Evolutionary conservation across 139 green algal species (phyloP).

Genomic region (Chlamydomonas incerta): DNA sequence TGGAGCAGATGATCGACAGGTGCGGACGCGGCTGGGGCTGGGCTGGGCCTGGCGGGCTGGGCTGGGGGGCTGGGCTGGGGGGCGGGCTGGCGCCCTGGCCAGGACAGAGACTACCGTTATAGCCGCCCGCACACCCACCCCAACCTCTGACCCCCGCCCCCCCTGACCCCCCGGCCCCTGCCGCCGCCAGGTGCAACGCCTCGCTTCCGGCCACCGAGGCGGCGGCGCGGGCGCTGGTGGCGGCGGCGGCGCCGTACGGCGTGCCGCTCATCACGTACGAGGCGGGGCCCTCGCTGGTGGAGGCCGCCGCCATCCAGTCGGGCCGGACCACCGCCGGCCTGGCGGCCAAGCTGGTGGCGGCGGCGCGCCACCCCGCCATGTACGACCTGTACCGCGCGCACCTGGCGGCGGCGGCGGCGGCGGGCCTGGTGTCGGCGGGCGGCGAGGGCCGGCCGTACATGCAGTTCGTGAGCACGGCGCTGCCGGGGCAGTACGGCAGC

Average conservation of each 20-base stretch:
- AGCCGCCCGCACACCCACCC: no score
- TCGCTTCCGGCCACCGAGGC: not conserved
- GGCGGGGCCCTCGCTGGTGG: slow-evolving; percentile 39
- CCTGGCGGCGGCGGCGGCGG: not conserved
- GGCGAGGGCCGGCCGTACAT: slow-evolving; percentile 27
- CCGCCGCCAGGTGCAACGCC: slow-evolving; percentile 8
- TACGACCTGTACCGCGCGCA: slow-evolving; percentile 36
- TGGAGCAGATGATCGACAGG: slow-evolving; percentile 40
- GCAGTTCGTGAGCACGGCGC: slow-evolving; percentile 27
- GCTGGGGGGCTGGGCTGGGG: no score
- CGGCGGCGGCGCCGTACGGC: not conserved
- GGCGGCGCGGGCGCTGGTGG: not conserved
- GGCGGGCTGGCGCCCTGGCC: no score
- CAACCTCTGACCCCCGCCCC: no score
- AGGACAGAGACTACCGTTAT: no score
- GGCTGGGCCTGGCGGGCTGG: no score
- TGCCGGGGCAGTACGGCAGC: slow-evolving; percentile 22
- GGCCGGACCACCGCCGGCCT: not conserved
- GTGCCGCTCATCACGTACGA: slow-evolving; percentile 52
- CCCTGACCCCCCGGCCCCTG: no score
- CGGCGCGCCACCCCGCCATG: slow-evolving; percentile 41
- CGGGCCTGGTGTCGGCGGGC: slow-evolving; percentile 18
- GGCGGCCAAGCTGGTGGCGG: not conserved
- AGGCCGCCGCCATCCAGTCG: slow-evolving; percentile 24
- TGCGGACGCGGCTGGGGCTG: not conserved